Percentiles rank a stretch among this genome's conserved stretches.
Evolutionary conservation across 2,329 filamentous ascomycete genomes (phyloP).

Genomic region (Trematosphaeria pertusa): DNA sequence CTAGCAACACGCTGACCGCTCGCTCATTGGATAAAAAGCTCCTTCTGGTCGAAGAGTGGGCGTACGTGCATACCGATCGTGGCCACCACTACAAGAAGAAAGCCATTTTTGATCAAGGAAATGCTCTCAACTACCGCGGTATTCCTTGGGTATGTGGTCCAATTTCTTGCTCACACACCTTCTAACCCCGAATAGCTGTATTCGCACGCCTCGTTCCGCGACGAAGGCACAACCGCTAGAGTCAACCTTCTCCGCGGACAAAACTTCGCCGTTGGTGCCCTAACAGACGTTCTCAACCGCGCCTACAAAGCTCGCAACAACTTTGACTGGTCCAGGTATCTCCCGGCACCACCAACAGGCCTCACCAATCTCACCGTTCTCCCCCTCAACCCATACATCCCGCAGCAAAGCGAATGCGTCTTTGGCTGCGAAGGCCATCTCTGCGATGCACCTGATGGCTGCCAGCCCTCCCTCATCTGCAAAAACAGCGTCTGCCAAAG

Average conservation of each 20-base stretch:
- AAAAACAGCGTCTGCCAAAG: slow-evolving; percentile 41
- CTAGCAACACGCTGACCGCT: slow-evolving; percentile 41
- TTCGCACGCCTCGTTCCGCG: slow-evolving; percentile 33
- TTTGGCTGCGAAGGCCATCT: slow-evolving; percentile 43
- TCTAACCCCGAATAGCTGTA: slow-evolving; percentile 32
- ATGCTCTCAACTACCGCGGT: slow-evolving; percentile 43
- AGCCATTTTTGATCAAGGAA: slow-evolving; percentile 44
- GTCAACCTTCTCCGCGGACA: slow-evolving; percentile 31
- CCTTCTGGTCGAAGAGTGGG: slow-evolving; percentile 45
- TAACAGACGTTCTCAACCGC: slow-evolving; percentile 26
- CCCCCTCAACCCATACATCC: slow-evolving; percentile 39
- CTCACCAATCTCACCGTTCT: slow-evolving; percentile 29
- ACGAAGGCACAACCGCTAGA: slow-evolving; percentile 29
- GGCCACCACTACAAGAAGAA: slow-evolving; percentile 40
- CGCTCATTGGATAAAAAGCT: slow-evolving; percentile 35
- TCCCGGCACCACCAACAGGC: slow-evolving; percentile 25
- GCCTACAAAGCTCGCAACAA: slow-evolving; percentile 35
- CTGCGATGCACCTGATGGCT: slow-evolving; percentile 37
- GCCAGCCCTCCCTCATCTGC: slow-evolving; percentile 34
- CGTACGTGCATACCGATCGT: slow-evolving; percentile 32
- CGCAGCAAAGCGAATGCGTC: slow-evolving; percentile 32
- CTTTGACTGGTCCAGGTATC: slow-evolving; percentile 39
- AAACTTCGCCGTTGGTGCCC: slow-evolving; percentile 31
- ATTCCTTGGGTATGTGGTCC: slow-evolving; percentile 43
- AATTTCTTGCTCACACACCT: background rate